Conservation (phyloP, 495 filamentous ascomycete genomes). For the Staphylotrichum longicolle region DNA sequence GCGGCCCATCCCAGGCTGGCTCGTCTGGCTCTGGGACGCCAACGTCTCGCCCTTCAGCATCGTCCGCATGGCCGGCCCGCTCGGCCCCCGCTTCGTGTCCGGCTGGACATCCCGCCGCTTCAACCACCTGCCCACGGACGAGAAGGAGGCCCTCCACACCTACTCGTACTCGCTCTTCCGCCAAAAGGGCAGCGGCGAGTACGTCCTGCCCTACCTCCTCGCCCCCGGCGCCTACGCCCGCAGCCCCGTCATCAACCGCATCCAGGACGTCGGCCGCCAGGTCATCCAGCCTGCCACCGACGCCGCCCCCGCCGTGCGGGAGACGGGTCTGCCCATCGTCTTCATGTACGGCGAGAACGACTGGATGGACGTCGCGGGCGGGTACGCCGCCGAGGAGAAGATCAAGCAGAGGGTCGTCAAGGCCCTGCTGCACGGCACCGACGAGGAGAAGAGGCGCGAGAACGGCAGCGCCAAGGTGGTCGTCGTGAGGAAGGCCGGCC, state of each 20-base stretch:
- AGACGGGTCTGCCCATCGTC: constrained; percentile 79
- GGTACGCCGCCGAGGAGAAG: constrained; percentile 76
- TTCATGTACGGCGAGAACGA: constrained; percentile 96
- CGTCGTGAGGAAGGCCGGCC: constrained; percentile 77
- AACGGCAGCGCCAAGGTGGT: constrained; percentile 82
- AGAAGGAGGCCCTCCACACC: constrained; percentile 80
- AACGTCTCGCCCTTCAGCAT: constrained; percentile 94
- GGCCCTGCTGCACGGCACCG: constrained; percentile 56
- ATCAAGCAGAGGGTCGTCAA: constrained; percentile 64
- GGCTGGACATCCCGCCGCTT: constrained; percentile 94
- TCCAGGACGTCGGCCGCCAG: constrained; percentile 80
- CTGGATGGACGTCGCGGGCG: constrained; percentile 96
- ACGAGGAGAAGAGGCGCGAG: constrained; percentile 67
- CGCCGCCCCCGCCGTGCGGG: constrained; percentile 42
- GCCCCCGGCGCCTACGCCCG: constrained; percentile 92
- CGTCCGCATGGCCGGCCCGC: constrained; percentile 83
- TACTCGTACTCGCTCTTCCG: constrained; percentile 96
- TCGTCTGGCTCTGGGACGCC: constrained; percentile 91
- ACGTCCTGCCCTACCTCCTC: constrained; percentile 86
- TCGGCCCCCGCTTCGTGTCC: constrained; percentile 87
- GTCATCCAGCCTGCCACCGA: constrained; percentile 39
- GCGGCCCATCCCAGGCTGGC: constrained; percentile 74
- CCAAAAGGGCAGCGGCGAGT: constrained; percentile 89
- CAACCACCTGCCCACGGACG: constrained; percentile 76
- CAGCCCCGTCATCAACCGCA: constrained; percentile 79